These are phyloP conservation scores for Xylaria sp. DNA, from an alignment of 2,329 filamentous ascomycete species.

Conservation along the genomic window DNA sequence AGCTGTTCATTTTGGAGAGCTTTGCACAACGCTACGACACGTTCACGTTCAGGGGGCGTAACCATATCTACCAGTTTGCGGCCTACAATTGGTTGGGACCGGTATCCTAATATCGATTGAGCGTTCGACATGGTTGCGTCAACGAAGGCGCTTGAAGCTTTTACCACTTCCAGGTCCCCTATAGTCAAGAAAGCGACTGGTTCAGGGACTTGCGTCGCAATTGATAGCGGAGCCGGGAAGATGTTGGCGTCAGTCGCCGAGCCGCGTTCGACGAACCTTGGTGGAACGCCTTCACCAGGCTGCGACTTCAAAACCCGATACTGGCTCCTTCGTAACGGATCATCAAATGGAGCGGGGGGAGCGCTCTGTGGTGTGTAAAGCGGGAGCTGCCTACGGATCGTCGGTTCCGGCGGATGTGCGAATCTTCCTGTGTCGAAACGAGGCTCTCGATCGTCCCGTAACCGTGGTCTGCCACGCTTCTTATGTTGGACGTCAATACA, in stretches of 20 bases:
- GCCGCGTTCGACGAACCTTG: conserved; percentile 64
- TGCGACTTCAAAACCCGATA: conserved; percentile 67
- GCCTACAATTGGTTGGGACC: conserved; percentile 59
- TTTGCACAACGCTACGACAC: conserved; percentile 61
- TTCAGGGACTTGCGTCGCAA: conserved; percentile 58
- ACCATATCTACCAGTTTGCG: conserved; percentile 67
- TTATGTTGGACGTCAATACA: conserved; percentile 89
- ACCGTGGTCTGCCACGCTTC: conserved; percentile 80
- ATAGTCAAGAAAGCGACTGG: conserved; percentile 69
- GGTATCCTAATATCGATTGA: conserved; percentile 45
- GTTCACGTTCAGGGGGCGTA: conserved; percentile 62
- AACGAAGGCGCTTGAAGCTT: conserved; percentile 65
- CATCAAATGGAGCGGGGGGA: conserved; percentile 59
- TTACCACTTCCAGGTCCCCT: conserved; percentile 66
- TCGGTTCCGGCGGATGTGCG: conserved; percentile 58
- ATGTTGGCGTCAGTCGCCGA: conserved; percentile 61
- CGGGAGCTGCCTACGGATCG: conserved; percentile 62
- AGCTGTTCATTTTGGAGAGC: conserved; percentile 68
- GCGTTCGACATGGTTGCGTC: conserved; percentile 57
- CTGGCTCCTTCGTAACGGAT: conserved; percentile 58
- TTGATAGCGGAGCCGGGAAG: conserved; percentile 59
- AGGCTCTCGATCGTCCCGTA: conserved; percentile 76
- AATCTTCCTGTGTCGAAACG: conserved; percentile 66
- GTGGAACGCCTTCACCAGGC: conserved; percentile 59
- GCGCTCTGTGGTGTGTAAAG: conserved; percentile 61